These are phyloP conservation scores for Funneliformis mosseae DNA, from an alignment of 192 early-diverging fungal species.

Conservation along the genomic window DNA sequence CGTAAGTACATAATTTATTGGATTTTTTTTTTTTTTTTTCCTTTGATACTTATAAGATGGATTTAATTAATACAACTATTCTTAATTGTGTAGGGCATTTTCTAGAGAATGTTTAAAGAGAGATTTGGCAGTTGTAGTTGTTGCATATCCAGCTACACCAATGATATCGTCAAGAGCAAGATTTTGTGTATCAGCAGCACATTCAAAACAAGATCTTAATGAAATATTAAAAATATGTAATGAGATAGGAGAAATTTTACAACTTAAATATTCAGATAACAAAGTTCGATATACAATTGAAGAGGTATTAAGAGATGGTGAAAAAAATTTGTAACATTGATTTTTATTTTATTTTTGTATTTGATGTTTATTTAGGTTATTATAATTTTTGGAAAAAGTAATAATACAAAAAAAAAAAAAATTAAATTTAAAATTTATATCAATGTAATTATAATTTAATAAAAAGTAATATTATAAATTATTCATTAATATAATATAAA, in stretches of 20 bases:
- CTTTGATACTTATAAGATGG: no score
- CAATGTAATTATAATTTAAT: no score
- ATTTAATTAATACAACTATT: neutral
- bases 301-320: constrained; percentile 27
- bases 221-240: constrained; percentile 69
- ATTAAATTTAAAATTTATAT: no score
- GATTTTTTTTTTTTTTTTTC: neutral
- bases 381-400: no score
- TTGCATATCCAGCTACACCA: constrained; percentile 97
- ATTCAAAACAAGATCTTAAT: constrained; percentile 90
- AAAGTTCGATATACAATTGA: neutral
- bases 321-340: neutral
- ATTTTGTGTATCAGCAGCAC: constrained; percentile 94
- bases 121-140: constrained; percentile 93
- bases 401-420: neutral
- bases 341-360: no score
- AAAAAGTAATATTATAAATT: no score
- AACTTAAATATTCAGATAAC: constrained; percentile 56
- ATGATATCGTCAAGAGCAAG: constrained; percentile 92
- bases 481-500: no score
- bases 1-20: constrained; percentile 37
- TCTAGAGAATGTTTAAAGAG: constrained; percentile 87
- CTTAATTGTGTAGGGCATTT: constrained; percentile 65
- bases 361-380: no score
- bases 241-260: constrained; percentile 73